These are phyloP conservation scores for Boletus vermiculosoides DNA, from an alignment of 768 basidiomycete species.

Conservation along the genomic window DNA sequence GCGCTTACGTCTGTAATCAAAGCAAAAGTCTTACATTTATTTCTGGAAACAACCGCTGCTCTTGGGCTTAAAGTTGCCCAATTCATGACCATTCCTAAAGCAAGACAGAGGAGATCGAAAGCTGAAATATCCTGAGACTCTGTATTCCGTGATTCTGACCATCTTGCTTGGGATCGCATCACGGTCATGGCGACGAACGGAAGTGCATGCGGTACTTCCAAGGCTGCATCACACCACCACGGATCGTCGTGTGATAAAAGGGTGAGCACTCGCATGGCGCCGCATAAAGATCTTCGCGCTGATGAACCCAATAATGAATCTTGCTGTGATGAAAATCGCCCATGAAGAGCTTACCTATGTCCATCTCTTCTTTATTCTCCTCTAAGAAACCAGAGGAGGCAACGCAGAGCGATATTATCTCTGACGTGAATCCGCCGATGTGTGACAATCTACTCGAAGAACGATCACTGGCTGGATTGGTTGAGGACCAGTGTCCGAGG, in stretches of 20 bases:
- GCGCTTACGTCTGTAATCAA: background rate
- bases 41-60: constrained; percentile 46
- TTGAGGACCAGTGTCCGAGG: constrained; percentile 51
- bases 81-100: constrained; percentile 74
- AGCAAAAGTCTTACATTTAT: constrained; percentile 45
- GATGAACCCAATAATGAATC: background rate
- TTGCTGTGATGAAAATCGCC: background rate
- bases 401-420: constrained; percentile 51
- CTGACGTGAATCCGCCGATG: constrained; percentile 38
- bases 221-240: constrained; percentile 54
- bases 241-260: constrained; percentile 64
- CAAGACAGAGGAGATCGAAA: constrained; percentile 73
- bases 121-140: constrained; percentile 25
- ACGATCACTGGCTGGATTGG: constrained; percentile 13
- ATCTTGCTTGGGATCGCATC: constrained; percentile 36
- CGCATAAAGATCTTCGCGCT: constrained; percentile 53
- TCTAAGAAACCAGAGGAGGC: constrained; percentile 42
- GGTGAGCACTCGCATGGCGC: constrained; percentile 64
- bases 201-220: constrained; percentile 46
- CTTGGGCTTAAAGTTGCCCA: constrained; percentile 58
- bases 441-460: constrained; percentile 8
- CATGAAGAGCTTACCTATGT: constrained; percentile 16
- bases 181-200: constrained; percentile 49
- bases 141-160: constrained; percentile 9
- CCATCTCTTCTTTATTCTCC: constrained; percentile 16